Evolutionary conservation across 2,329 filamentous ascomycete species (phyloP), one percentile per base, ranked within the genome.

Genomic region (Xenoacremonium recifei): DNA sequence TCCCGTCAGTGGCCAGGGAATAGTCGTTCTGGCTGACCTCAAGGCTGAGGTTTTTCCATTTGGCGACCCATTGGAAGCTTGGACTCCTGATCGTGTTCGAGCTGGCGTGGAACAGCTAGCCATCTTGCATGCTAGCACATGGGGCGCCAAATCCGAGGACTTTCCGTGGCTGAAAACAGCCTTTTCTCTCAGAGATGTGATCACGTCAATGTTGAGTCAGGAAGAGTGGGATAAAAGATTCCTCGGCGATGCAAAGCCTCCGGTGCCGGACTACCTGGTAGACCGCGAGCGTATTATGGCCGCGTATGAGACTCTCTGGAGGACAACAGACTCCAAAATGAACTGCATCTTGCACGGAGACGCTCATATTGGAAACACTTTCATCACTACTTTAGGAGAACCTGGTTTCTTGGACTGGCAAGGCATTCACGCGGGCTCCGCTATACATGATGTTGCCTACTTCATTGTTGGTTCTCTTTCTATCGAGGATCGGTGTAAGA

Each of bases 331-430:
- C 10, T 32, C 30, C 0, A 50, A 20, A 10, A 5, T 46, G 18
- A 45, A 41, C 4, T 43, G 42, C 9, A 10, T 50, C 2, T 21
- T 41, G 1, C 49, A 46, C 9, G 42, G 49, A 3, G 45, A 42
- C 21, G 17, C 35, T 7, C 45, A 48, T 9, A 20, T 42, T 0
- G 41, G 47, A 1, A 50, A 48, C 9, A 50, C 41, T 0, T 46
- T 48, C 16, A 23, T 48, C 3, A 35, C 41, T 0, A 21, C 41
- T 0, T 2, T 16, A 2, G 35, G 47, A 33, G 37, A 50, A 10
- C 49, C 41, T 15, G 37, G 49, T 0, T 50, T 51, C 4, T 32
- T 51, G 4, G 49, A 51, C 21, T 51, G 45, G 40, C 49, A 48
- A 5, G 35, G 30, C 0, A 34, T 38, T 3, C 47, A 50, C 5